Evolutionary conservation across 1,139 yeast species (phyloP).

Genomic region (Eremothecium gossypii): DNA sequence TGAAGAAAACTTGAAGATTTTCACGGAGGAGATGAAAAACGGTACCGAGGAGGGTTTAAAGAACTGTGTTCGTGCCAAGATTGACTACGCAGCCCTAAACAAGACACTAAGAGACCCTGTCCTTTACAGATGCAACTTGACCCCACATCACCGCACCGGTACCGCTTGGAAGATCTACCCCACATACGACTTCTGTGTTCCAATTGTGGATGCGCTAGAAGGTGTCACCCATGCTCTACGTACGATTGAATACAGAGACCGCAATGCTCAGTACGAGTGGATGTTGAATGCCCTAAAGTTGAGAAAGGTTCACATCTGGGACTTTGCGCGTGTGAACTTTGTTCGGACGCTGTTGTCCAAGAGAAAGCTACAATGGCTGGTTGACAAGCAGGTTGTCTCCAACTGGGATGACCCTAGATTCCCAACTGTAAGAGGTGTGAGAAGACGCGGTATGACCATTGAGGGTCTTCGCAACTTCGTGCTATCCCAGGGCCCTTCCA

Average conservation of each 20-base stretch:
- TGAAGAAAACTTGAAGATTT: constrained; percentile 79
- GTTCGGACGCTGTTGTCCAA: constrained; percentile 88
- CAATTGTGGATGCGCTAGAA: constrained; percentile 86
- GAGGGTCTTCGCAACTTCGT: constrained; percentile 92
- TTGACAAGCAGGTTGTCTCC: constrained; percentile 71
- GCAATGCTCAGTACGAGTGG: constrained; percentile 97
- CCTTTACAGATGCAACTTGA: constrained; percentile 87
- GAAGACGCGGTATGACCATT: constrained; percentile 98
- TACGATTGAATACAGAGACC: constrained; percentile 95
- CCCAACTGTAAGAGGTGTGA: constrained; percentile 98
- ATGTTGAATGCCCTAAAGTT: constrained; percentile 68
- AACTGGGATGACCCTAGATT: constrained; percentile 99
- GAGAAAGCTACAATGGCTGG: constrained; percentile 98
- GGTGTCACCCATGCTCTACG: constrained; percentile 96
- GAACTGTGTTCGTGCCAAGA: constrained; percentile 91
- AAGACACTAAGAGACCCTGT: constrained; percentile 96
- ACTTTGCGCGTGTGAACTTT: constrained; percentile 92
- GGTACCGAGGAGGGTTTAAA: constrained; percentile 86
- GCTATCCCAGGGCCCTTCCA: constrained; percentile 93
- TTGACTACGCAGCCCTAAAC: constrained; percentile 80
- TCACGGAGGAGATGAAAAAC: constrained; percentile 82
- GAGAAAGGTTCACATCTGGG: constrained; percentile 94
- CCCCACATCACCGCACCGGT: constrained; percentile 97
- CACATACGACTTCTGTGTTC: constrained; percentile 96
- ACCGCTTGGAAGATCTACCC: constrained; percentile 89